Evolutionary conservation across 371 early-diverging fungal species (phyloP).

Genomic region (Parasitella parasitica): DNA sequence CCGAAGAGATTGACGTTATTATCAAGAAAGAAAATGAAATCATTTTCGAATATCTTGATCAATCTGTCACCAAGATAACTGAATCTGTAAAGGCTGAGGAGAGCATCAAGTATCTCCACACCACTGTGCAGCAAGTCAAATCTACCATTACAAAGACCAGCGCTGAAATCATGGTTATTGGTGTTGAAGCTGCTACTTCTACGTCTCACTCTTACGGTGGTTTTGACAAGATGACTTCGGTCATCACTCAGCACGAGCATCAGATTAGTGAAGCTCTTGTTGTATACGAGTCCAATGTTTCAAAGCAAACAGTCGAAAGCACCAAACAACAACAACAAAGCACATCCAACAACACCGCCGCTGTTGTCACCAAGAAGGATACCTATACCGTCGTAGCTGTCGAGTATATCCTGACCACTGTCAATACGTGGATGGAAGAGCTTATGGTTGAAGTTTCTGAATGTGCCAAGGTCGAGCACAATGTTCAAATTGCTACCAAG

Average conservation of each 20-base stretch:
- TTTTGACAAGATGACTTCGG: conserved; percentile 25
- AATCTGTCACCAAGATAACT: conserved; percentile 21
- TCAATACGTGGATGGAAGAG: conserved; percentile 18
- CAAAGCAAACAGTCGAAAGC: neutral
- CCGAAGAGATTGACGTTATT: conserved; percentile 23
- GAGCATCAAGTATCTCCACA: conserved; percentile 7
- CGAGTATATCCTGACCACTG: conserved; percentile 9
- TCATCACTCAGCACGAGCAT: conserved; percentile 27
- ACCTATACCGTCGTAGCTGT: conserved; percentile 10
- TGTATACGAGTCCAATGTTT: conserved; percentile 19
- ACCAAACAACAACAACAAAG: conserved; percentile 3
- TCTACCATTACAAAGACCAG: conserved; percentile 15
- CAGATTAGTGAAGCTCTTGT: conserved; percentile 22
- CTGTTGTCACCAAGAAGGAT: neutral
- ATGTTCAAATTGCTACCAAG: conserved; percentile 11
- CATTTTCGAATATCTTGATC: conserved; percentile 19
- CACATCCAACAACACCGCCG: neutral
- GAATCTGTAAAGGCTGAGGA: conserved; percentile 25
- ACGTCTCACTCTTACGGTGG: conserved; percentile 15
- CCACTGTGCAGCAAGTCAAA: conserved; percentile 22
- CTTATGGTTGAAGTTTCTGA: conserved; percentile 22
- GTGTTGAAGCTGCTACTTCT: conserved; percentile 14
- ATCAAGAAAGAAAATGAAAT: conserved; percentile 14
- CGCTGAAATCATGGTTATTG: conserved; percentile 23
- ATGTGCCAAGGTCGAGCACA: conserved; percentile 14